These are phyloP conservation scores for Bruguiera parviflora DNA, from an alignment of 345 rosid species.

Conservation along the genomic window DNA sequence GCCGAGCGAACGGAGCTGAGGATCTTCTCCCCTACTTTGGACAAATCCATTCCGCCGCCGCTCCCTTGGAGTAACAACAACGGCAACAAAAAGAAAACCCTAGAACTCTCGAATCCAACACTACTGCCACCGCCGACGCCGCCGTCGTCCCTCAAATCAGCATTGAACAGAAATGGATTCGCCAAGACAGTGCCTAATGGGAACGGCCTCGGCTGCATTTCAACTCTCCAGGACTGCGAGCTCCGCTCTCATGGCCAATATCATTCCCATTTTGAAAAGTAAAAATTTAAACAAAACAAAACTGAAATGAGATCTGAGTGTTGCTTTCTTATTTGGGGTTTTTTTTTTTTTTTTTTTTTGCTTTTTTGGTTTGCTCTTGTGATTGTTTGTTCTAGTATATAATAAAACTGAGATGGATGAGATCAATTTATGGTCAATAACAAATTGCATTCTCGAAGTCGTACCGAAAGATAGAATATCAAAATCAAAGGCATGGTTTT, in stretches of 20 bases:
- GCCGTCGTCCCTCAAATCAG: conserved; percentile 57
- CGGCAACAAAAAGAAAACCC: conserved; percentile 80
- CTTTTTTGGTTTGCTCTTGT: not conserved
- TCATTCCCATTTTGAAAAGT: not conserved
- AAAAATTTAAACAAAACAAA: no score
- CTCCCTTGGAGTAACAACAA: conserved; percentile 72
- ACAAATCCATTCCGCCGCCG: conserved; percentile 80
- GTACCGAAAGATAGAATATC: no score
- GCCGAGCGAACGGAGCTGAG: conserved; percentile 94
- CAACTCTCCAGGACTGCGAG: conserved; percentile 26
- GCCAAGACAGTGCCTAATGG: conserved; percentile 58
- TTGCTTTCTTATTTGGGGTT: not conserved
- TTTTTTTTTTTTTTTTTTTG: not conserved
- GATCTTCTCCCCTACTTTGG: conserved; percentile 86
- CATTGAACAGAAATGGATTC: conserved; percentile 63
- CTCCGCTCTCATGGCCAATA: conserved; percentile 13
- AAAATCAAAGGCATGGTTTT: no score
- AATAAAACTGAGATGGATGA: no score
- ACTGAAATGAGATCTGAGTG: no score
- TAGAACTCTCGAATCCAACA: conserved; percentile 64
- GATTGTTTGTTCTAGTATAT: not conserved
- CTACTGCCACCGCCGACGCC: conserved; percentile 3
- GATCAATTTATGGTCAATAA: no score
- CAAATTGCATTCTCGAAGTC: no score
- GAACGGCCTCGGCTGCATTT: conserved; percentile 82